These are phyloP conservation scores for Boletus rubropictus DNA, from an alignment of 768 basidiomycete species.

Conservation along the genomic window DNA sequence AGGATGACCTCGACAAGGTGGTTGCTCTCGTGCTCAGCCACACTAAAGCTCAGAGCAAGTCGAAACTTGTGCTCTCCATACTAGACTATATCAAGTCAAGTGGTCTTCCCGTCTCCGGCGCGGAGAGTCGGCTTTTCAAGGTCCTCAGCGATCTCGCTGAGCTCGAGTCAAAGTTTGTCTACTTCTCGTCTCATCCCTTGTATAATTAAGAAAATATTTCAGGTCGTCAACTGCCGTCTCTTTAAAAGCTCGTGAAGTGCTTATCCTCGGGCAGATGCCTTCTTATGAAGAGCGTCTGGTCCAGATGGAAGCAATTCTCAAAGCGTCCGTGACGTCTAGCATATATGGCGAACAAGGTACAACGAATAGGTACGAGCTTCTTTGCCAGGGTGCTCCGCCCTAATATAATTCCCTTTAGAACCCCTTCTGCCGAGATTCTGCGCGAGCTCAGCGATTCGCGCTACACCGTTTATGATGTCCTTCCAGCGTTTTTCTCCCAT, in stretches of 20 bases:
- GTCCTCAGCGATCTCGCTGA: constrained; percentile 77
- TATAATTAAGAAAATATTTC: constrained; percentile 7
- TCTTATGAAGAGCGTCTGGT: constrained; percentile 90
- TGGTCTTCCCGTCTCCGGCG: constrained; percentile 66
- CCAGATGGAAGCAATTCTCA: constrained; percentile 94
- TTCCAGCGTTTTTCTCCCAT: constrained; percentile 93
- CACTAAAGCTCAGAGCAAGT: constrained; percentile 91
- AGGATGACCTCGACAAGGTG: constrained; percentile 87
- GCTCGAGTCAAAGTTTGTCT: constrained; percentile 78
- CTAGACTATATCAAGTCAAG: constrained; percentile 87
- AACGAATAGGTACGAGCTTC: constrained; percentile 45
- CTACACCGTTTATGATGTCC: constrained; percentile 95
- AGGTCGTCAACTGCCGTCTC: constrained; percentile 90
- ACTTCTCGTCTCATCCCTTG: neutral
- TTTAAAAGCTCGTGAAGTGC: constrained; percentile 93
- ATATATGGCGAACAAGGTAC: constrained; percentile 83
- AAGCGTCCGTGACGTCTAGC: constrained; percentile 78
- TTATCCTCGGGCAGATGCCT: constrained; percentile 94
- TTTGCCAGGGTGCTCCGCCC: neutral
- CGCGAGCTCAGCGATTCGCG: constrained; percentile 93
- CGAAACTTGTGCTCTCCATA: constrained; percentile 77
- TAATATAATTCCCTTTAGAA: constrained; percentile 38
- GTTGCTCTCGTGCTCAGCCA: constrained; percentile 86
- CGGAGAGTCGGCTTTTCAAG: constrained; percentile 68
- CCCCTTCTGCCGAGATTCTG: constrained; percentile 80